Base-by-base conservation (phyloP, 768 basidiomycete species). In the Hericium erinaceus region DNA sequence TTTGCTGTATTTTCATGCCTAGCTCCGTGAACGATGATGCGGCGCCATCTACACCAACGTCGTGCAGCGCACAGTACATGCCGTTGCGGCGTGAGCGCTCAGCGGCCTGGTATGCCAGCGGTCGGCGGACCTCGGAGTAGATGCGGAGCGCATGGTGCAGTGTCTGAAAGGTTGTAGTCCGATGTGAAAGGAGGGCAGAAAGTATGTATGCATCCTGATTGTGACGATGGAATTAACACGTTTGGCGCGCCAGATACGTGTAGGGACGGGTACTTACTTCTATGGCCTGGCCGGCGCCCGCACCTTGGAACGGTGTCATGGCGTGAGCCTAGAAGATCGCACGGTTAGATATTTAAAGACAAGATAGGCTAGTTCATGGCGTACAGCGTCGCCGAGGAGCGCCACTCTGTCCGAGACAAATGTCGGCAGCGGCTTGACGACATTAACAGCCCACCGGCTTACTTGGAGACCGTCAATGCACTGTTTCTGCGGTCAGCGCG, bases 401-500 rank as follows among this genome's bases (percentile, higher is more conserved):
- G 71, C 73, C 70, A 85, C 82, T 10, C 77, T 69, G 16, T 79
- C 81, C n/a, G 73, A 74, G 2, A 77, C 75, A 55, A 76, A 80
- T 8, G 80, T 72, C 0, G 71, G 71, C 20, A 89, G 67, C 6
- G 82, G 78, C 54, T 73, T 74, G 2, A 82, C 70, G 4, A 74
- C 77, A 64, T 87, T 81, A 33, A 89, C 77, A 0, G 82, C 83
- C 87, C 87, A 89, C 39, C 80, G 70, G 22, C 75, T 68, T 24
- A 50, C 39, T 33, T 16, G 51, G 18, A 61, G 48, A 60, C 61
- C 50, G 33, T 33, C 40, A 24, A 55, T 4, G 33, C 51, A 57
- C 48, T 51, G 46, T 13, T 33, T 11, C n/a, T 13, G 5, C n/a
- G 8, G 0, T n/a, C 12, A 16, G 18, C 38, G 18, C 6, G 18